Evolutionary conservation across 805 yeast genomes (phyloP), one percentile per base, ranked within the genome.

Genomic region (Dipodascus albidus): DNA sequence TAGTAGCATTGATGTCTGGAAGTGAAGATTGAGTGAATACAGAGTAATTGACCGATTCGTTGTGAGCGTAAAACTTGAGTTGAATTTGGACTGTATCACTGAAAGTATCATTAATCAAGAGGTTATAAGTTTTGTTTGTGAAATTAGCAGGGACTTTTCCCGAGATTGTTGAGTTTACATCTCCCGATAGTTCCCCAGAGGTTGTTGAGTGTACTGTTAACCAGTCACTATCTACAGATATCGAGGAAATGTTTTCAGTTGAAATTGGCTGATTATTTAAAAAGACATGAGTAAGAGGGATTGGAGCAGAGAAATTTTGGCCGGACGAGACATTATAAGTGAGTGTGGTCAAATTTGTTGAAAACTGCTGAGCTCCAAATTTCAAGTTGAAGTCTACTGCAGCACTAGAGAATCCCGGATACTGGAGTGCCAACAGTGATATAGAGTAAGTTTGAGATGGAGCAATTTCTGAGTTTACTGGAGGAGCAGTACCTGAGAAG

Each of bases 401-500:
- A 2, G 81, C 82, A 17, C 86, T 89, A 1, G 93, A 71, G 64
- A 67, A 89, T 1, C 95, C 96, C 23, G 68, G 67, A 61, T 80
- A 79, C 62, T 89, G 96, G 1, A 95, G 74, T 1, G 90, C 96
- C 53, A 89, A 81, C 59, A 90, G 76, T 47, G 80, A 74, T 59
- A 91, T 81, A 17, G 79, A 76, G 65, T 80, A 93, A 47, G 73
- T 70, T 58, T 80, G 74, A 47, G 95, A 87, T 9, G 97, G 98
- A 0, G 99, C 99, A 60, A 88, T 84, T 17, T 78, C 75, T 1
- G 96, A 86, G 59, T 87, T 83, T 27, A 87, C 87, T 4, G 84
- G 74, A 11, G 99, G 99, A 0, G 96, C 91, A 1, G 84, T 82
- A 27, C 99, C 99, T 47, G 80, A 74, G 68, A 89, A 91, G 19